These are phyloP conservation scores for Moricandia moricandioides DNA, from an alignment of 345 rosid species.

Conservation along the genomic window DNA sequence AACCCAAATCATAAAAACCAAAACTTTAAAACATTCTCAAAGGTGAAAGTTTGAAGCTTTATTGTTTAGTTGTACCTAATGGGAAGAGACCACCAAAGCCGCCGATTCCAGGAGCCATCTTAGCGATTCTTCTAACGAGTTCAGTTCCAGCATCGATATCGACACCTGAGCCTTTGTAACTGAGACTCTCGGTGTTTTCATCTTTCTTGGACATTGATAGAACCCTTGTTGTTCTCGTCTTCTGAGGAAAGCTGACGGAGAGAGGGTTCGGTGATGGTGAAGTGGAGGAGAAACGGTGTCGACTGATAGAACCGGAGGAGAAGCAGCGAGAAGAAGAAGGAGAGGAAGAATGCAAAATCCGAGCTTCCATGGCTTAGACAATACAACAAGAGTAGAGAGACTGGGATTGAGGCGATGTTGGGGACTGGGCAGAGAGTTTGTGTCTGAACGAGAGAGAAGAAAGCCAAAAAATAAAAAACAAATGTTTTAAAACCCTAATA, in stretches of 20 bases:
- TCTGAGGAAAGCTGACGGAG: conserved; percentile 22
- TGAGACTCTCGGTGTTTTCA: conserved; percentile 43
- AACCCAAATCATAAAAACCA: background rate
- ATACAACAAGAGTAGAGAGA: background rate
- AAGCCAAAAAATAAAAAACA: background rate
- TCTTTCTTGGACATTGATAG: conserved; percentile 35
- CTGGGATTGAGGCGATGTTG: conserved; percentile 1
- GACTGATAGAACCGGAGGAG: conserved; percentile 21
- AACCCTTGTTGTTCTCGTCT: conserved; percentile 2
- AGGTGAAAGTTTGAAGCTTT: background rate
- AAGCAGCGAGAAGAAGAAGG: background rate
- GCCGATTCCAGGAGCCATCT: conserved; percentile 91
- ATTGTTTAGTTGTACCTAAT: conserved; percentile 46
- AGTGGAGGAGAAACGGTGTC: conserved; percentile 20
- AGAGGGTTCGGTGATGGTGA: conserved; percentile 1
- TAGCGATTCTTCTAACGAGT: conserved; percentile 77
- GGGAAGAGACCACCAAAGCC: conserved; percentile 95
- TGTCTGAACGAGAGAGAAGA: background rate
- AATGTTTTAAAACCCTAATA: background rate
- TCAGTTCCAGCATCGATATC: conserved; percentile 93
- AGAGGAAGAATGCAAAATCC: conserved; percentile 34
- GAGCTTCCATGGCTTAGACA: conserved; percentile 26
- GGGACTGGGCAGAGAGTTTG: background rate
- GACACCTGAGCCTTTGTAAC: conserved; percentile 81
- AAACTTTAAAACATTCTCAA: background rate